Evolutionary conservation across 1,139 yeast genomes (phyloP).

Genomic region (Diutina rugosa): DNA sequence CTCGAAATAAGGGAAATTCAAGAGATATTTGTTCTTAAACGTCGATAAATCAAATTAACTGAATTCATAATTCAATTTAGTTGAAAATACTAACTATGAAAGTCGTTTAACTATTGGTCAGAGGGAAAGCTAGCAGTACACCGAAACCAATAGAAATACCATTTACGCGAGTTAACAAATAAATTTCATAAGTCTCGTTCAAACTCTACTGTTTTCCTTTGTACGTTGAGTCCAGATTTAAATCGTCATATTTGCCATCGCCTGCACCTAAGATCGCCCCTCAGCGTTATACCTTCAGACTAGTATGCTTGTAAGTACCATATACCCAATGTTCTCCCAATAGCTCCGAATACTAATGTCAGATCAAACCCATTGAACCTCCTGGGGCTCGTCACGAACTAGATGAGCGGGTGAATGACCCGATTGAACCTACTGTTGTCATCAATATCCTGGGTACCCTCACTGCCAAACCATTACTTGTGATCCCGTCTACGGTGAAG

Average conservation of each 20-base stretch:
- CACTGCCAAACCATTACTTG: neutral
- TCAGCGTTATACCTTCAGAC: neutral
- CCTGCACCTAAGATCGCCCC: neutral
- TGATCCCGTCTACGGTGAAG: neutral
- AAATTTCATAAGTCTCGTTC: neutral
- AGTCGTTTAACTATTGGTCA: too few relatives aligned
- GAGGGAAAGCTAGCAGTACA: too few relatives aligned
- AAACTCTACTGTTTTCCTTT: too few relatives aligned
- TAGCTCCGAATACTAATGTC: neutral
- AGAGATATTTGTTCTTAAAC: too few relatives aligned
- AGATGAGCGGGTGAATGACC: neutral
- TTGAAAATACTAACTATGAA: too few relatives aligned
- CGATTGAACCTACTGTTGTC: neutral
- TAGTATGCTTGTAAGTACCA: neutral
- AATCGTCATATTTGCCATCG: neutral
- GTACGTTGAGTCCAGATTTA: neutral
- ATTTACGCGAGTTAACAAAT: too few relatives aligned
- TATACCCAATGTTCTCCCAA: neutral
- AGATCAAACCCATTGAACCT: slow-evolving; percentile 1
- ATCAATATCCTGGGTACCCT: neutral
- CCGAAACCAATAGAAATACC: too few relatives aligned
- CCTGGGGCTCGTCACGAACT: neutral
- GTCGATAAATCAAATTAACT: too few relatives aligned
- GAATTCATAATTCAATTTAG: too few relatives aligned
- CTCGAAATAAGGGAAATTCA: too few relatives aligned